A percentile compares a stretch with the other conserved stretches of the same genome.
These are phyloP conservation scores for Fraxinus latifolia DNA, from an alignment of 305 asterid species.

Conservation along the genomic window DNA sequence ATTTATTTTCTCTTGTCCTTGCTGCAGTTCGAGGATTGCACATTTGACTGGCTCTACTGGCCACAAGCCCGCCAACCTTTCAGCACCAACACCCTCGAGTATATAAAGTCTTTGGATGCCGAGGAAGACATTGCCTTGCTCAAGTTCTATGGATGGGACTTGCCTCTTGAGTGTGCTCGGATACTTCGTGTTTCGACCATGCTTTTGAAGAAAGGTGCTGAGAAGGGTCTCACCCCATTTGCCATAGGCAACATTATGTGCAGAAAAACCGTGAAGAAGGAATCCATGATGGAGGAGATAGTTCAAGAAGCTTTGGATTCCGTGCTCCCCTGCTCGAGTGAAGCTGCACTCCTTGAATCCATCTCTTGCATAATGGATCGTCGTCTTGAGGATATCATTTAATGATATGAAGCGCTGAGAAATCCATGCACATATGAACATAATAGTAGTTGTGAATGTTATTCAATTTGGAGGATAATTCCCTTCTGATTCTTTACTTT, in stretches of 20 bases:
- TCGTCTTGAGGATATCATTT: constrained; percentile 44
- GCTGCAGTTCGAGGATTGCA: constrained; percentile 83
- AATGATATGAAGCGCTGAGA: background rate
- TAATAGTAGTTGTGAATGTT: constrained; percentile 30
- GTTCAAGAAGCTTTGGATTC: constrained; percentile 65
- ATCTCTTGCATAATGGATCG: constrained; percentile 61
- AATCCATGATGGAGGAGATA: constrained; percentile 69
- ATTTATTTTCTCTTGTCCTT: background rate
- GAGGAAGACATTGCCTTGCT: constrained; percentile 81
- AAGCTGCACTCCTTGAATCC: constrained; percentile 64
- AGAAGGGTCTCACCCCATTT: constrained; percentile 70
- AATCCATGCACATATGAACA: constrained; percentile 31
- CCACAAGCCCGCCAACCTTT: constrained; percentile 84
- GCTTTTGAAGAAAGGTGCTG: constrained; percentile 84
- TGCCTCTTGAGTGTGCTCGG: constrained; percentile 67
- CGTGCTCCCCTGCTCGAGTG: constrained; percentile 60
- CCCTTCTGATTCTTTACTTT: constrained; percentile 17
- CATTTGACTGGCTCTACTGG: constrained; percentile 98
- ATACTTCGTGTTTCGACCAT: constrained; percentile 75
- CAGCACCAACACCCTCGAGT: constrained; percentile 60
- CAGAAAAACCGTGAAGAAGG: constrained; percentile 59
- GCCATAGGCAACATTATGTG: constrained; percentile 77
- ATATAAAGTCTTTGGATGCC: constrained; percentile 64
- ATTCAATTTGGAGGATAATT: constrained; percentile 20
- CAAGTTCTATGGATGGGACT: constrained; percentile 86